phyloP scores from a whole-genome alignment of 1,284 basidiomycete genomes.

The Ceratobasidium sp. region DNA sequence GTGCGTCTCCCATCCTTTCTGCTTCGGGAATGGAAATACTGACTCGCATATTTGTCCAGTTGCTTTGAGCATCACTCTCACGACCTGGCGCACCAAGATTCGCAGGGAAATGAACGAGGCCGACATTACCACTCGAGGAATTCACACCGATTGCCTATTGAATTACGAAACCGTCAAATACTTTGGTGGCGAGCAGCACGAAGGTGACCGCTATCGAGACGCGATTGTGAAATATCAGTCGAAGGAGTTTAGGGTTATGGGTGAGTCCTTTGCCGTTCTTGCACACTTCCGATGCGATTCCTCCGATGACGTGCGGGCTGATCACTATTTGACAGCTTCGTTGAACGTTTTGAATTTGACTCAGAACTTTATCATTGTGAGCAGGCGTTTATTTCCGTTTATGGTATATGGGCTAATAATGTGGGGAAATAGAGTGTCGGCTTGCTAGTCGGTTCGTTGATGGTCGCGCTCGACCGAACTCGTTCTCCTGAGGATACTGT shows the following conservation, averaged over 20 bases:
- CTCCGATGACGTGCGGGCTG: slow-evolving; percentile 33
- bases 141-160: slow-evolving; percentile 80
- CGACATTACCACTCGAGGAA: slow-evolving; percentile 75
- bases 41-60: slow-evolving; percentile 44
- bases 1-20: slow-evolving; percentile 52
- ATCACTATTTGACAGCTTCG: slow-evolving; percentile 58
- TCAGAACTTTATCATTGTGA: slow-evolving; percentile 80
- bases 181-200: slow-evolving; percentile 83
- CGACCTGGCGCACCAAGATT: slow-evolving; percentile 73
- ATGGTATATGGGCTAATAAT: neutral
- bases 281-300: neutral
- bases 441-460: slow-evolving; percentile 77
- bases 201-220: slow-evolving; percentile 73
- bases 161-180: slow-evolving; percentile 88
- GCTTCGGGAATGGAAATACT: neutral
- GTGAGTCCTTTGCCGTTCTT: slow-evolving; percentile 50
- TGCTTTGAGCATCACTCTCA: slow-evolving; percentile 56
- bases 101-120: slow-evolving; percentile 79
- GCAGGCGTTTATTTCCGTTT: slow-evolving; percentile 44
- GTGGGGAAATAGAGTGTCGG: slow-evolving; percentile 64
- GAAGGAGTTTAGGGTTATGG: slow-evolving; percentile 75
- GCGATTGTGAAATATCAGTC: slow-evolving; percentile 80
- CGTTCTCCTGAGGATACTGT: slow-evolving; percentile 55
- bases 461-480: slow-evolving; percentile 73
- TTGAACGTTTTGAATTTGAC: slow-evolving; percentile 75